phyloP scores from a whole-genome alignment of 2,329 filamentous ascomycete genomes.

The Sarocladiaceae sp. region DNA sequence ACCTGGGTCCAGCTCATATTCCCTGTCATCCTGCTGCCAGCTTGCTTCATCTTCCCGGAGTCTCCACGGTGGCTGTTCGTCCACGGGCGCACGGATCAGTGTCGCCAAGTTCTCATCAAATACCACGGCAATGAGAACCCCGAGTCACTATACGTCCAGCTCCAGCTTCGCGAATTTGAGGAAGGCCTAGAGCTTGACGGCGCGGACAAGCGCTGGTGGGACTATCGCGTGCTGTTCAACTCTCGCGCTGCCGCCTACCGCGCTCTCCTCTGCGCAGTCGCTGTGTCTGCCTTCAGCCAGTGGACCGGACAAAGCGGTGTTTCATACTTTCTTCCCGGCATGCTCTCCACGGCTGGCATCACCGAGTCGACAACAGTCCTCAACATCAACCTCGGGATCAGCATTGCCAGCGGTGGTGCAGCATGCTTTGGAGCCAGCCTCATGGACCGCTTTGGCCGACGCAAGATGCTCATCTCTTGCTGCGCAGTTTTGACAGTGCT shows the following conservation, averaged over 20 bases:
- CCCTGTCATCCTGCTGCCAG: constrained; percentile 26
- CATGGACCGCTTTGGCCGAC: constrained; percentile 43
- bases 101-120: constrained; percentile 25
- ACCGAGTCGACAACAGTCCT: constrained; percentile 29
- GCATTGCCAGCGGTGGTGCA: constrained; percentile 41
- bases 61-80: constrained; percentile 34
- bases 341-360: constrained; percentile 46
- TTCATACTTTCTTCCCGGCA: constrained; percentile 43
- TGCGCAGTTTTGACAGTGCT: constrained; percentile 39
- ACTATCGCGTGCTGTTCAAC: constrained; percentile 38
- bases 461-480: constrained; percentile 41
- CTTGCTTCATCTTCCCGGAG: constrained; percentile 25
- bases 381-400: constrained; percentile 42
- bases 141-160: constrained; percentile 23
- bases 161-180: constrained; percentile 37
- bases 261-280: constrained; percentile 31
- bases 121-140: constrained; percentile 37
- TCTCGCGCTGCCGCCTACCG: constrained; percentile 33
- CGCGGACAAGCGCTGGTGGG: constrained; percentile 41
- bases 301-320: constrained; percentile 33
- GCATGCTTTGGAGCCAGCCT: constrained; percentile 41
- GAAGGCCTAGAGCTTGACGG: constrained; percentile 37
- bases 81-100: constrained; percentile 23
- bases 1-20: constrained; percentile 35
- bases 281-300: constrained; percentile 38